Conservation (phyloP, 306 rosid species). For the Glycine tomentella region DNA sequence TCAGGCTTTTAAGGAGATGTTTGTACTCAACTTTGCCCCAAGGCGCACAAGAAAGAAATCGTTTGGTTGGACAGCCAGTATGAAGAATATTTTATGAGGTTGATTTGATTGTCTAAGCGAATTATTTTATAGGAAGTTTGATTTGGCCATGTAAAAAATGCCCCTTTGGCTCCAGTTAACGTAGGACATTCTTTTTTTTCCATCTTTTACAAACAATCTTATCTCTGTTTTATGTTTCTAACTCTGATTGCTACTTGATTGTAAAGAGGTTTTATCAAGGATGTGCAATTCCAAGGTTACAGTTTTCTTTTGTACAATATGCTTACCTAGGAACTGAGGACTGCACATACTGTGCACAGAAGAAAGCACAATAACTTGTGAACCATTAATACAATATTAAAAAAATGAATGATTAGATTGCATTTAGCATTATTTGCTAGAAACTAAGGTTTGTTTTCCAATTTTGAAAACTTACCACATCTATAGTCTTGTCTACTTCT, state of each 20-base stretch:
- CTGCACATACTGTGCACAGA: not conserved
- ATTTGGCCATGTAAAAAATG: constrained; percentile 41
- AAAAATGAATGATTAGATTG: not conserved
- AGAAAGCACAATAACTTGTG: not conserved
- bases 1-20: constrained; percentile 95
- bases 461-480: not conserved
- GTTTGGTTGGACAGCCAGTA: constrained; percentile 57
- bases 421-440: too few species aligned
- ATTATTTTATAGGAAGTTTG: constrained; percentile 37
- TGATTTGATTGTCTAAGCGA: constrained; percentile 2
- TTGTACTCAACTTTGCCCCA: constrained; percentile 87
- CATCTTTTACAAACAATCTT: not conserved
- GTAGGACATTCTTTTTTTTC: constrained; percentile 35
- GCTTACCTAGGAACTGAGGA: constrained; percentile 2
- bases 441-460: not conserved
- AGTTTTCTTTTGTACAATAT: constrained; percentile 15
- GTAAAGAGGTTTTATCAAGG: constrained; percentile 50
- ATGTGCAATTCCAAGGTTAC: constrained; percentile 7
- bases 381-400: not conserved
- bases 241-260: constrained; percentile 41
- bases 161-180: constrained; percentile 42
- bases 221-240: constrained; percentile 33
- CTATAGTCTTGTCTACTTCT: not conserved
- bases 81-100: constrained; percentile 55
- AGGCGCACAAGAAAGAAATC: constrained; percentile 49